Conservation (phyloP, 345 rosid genomes). For the Linum usitatissimum region DNA sequence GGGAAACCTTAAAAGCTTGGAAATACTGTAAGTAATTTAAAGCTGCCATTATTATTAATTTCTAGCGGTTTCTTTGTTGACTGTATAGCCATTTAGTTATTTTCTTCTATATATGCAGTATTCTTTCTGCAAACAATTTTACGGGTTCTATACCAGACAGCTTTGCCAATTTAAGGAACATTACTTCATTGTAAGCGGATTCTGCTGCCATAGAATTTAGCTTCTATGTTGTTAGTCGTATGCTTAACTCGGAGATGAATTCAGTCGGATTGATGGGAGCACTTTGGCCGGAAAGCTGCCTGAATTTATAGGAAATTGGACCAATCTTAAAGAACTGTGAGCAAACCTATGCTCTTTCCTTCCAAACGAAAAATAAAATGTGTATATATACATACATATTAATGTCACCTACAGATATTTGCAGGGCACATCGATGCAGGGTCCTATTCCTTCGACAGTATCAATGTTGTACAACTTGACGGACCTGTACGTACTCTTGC, state of each 20-base stretch:
- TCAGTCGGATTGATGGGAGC: constrained; percentile 76
- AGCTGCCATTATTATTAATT: no score
- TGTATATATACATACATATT: neutral
- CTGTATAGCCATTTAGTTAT: neutral
- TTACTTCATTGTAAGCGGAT: constrained; percentile 75
- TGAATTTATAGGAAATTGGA: constrained; percentile 76
- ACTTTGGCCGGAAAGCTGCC: constrained; percentile 66
- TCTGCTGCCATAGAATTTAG: no score
- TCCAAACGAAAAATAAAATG: no score
- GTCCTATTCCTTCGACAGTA: constrained; percentile 67
- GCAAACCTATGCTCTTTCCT: constrained; percentile 38
- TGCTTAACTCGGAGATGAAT: neutral
- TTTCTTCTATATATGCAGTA: constrained; percentile 23
- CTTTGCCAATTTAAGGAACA: constrained; percentile 45
- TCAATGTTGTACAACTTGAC: constrained; percentile 40
- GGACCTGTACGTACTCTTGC: constrained; percentile 30
- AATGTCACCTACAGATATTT: constrained; percentile 31
- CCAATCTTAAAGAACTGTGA: constrained; percentile 42
- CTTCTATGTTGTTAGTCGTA: neutral
- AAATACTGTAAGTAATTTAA: constrained; percentile 43
- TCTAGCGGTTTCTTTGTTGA: neutral
- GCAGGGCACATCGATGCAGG: constrained; percentile 80
- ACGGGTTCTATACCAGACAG: constrained; percentile 63
- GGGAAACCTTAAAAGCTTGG: constrained; percentile 46
- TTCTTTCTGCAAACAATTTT: constrained; percentile 65